Evolutionary conservation across 1,284 basidiomycete genomes (phyloP).

Genomic region (Amylostereum areolatum): DNA sequence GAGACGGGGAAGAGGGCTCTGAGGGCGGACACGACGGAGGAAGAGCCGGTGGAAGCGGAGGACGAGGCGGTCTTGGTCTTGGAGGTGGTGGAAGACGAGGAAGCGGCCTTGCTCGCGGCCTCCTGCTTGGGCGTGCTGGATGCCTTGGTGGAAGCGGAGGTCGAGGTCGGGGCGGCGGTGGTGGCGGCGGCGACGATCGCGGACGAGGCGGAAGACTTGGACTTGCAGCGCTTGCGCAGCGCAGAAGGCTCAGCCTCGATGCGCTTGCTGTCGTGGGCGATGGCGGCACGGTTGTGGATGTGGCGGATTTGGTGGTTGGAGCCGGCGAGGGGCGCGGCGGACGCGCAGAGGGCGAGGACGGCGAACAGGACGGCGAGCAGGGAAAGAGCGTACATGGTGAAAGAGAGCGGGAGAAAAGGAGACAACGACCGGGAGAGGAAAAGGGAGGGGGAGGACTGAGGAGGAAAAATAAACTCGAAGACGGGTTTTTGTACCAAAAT

Average conservation of each 20-base stretch:
- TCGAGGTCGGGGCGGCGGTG: background rate
- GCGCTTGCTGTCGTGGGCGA: background rate
- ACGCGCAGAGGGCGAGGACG: background rate
- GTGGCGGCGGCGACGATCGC: background rate
- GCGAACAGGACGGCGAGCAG: background rate
- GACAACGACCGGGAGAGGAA: too few species aligned
- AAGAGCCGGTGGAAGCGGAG: conserved; percentile 4
- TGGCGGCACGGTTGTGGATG: background rate
- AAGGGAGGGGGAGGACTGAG: too few species aligned
- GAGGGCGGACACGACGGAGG: conserved; percentile 5
- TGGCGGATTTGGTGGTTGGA: background rate
- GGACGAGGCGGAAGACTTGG: background rate
- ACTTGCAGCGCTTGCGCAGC: too few species aligned
- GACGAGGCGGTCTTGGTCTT: background rate
- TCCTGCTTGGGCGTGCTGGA: background rate
- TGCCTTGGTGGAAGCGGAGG: background rate
- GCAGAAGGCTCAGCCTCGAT: background rate
- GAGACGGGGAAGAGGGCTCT: conserved; percentile 32
- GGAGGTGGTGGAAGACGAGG: conserved; percentile 1
- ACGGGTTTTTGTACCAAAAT: too few species aligned
- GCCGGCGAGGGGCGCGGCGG: background rate
- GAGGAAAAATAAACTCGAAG: too few species aligned
- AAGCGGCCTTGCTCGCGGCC: background rate
- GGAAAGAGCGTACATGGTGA: background rate
- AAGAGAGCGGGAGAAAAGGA: too few species aligned